Conservation (phyloP, 2,329 filamentous ascomycete genomes). For the Penicillium verrucosum region DNA sequence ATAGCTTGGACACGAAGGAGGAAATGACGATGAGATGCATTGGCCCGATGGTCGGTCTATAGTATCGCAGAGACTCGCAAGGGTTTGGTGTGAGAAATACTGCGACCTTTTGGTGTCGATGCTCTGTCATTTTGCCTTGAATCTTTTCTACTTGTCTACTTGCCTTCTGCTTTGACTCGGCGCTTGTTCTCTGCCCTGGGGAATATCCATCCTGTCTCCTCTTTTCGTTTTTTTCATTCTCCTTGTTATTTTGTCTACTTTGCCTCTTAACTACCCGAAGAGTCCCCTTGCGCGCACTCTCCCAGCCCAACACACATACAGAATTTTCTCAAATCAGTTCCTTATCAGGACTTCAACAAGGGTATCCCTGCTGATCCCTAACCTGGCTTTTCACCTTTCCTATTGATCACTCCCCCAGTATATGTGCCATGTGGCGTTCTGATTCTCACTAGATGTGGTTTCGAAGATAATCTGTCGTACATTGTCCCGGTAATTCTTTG, state of each 20-base stretch:
- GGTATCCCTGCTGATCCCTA: slow-evolving; percentile 21
- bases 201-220: slow-evolving; percentile 8
- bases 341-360: slow-evolving; percentile 28
- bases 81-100: slow-evolving; percentile 7
- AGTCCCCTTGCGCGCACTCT: slow-evolving; percentile 29
- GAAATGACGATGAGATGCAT: slow-evolving; percentile 7
- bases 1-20: slow-evolving; percentile 13
- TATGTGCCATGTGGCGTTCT: slow-evolving; percentile 20
- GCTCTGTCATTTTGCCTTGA: slow-evolving; percentile 6
- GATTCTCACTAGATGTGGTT: slow-evolving; percentile 23
- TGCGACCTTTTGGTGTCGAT: not conserved
- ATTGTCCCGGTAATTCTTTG: not conserved
- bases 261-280: slow-evolving; percentile 28
- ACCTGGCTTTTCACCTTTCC: slow-evolving; percentile 18
- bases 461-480: slow-evolving; percentile 15
- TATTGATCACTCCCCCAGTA: slow-evolving; percentile 12
- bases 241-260: slow-evolving; percentile 30
- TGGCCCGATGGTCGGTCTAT: slow-evolving; percentile 4
- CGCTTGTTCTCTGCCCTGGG: slow-evolving; percentile 11
- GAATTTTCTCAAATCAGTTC: slow-evolving; percentile 26
- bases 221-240: slow-evolving; percentile 24
- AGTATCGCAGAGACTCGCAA: slow-evolving; percentile 11
- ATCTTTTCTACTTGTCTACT: slow-evolving; percentile 5
- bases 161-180: slow-evolving; percentile 10
- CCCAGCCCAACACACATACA: slow-evolving; percentile 24